Evolutionary conservation across 2,329 filamentous ascomycete species (phyloP).

Genomic region (Pseudogymnoascus sp.): DNA sequence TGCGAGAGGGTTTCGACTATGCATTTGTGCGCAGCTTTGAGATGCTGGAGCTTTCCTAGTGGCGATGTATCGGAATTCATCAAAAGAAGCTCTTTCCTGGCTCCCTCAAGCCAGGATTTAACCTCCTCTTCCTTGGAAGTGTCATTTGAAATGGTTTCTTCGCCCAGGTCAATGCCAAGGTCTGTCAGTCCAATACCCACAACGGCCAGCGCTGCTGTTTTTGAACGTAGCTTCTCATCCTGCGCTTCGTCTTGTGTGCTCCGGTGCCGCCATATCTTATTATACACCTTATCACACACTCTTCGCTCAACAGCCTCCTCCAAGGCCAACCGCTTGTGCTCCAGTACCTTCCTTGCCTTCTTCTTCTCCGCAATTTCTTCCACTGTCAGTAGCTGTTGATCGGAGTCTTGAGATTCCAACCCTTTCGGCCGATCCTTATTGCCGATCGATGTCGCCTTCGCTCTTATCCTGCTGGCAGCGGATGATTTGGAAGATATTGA

Average conservation of each 20-base stretch:
- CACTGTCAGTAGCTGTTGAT: constrained; percentile 84
- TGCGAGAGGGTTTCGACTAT: constrained; percentile 79
- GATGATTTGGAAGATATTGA: constrained; percentile 47
- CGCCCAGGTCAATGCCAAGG: constrained; percentile 66
- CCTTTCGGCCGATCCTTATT: constrained; percentile 42
- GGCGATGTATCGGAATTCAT: constrained; percentile 89
- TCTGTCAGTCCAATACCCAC: constrained; percentile 86
- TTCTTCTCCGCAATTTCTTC: constrained; percentile 76
- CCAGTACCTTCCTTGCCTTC: constrained; percentile 66
- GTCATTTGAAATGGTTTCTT: constrained; percentile 43
- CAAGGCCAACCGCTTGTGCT: constrained; percentile 65
- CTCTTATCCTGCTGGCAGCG: constrained; percentile 46
- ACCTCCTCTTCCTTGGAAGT: constrained; percentile 59
- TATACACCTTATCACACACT: constrained; percentile 77
- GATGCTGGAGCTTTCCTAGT: constrained; percentile 78
- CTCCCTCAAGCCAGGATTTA: constrained; percentile 60
- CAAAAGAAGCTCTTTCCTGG: constrained; percentile 59
- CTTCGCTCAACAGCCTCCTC: constrained; percentile 89
- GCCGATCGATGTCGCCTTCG: constrained; percentile 46
- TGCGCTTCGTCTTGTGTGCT: constrained; percentile 89
- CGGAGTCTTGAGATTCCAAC: constrained; percentile 30
- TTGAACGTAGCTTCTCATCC: constrained; percentile 89
- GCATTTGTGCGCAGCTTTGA: constrained; percentile 83
- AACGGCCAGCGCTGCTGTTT: constrained; percentile 81
- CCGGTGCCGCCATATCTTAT: constrained; percentile 81